Base-by-base conservation (phyloP, 2,329 filamentous ascomycete species). In the Endoconidiophora polonica region DNA sequence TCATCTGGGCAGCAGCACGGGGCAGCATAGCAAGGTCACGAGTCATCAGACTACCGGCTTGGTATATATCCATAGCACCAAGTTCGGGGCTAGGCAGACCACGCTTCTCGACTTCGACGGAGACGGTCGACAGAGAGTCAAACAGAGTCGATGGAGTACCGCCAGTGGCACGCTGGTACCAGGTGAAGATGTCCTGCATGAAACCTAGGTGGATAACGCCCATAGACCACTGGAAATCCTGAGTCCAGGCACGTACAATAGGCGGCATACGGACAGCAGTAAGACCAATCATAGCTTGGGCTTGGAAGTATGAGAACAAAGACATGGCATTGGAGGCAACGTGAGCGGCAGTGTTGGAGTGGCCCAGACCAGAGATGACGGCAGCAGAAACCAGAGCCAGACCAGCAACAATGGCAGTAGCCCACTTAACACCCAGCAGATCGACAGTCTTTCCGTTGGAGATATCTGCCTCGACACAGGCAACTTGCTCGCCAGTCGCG, bases 171-270 rank as follows among this genome's bases (percentile, higher is more conserved):
- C 88, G 83, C 67, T 94, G 88, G 62, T 95, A 96, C 90, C 90
- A 96, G 36, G 87, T 94, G 54, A 86, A 85, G 60, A 94, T 84
- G 44, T 71, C 72, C 68, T 96, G 86, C 67, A 95, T 76, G 63
- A 94, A 95, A n/a, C 71, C 72, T 40, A 95, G 73, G 47, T 77
- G 76, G 59, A 96, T 94, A 59, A 96, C 87, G 58, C 90, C 90
- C 86, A 96, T 91, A 60, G 83, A 93, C 90, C 90, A 96, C 62
- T 93, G 84, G 68, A 96, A 95, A 66, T 95, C 90, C 67, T 95
- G 88, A 1, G 88, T 94, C 90, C 90, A 96, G 0, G 88, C 76
- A 59, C 84, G 75, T 49, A 94, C 90, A 54, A 94, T 84, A 0
- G 90, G 90, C 7, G 90, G 90, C 49, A 94, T 74, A 43, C 73